Evolutionary conservation across 257 asterid species (phyloP).

Genomic region (Solanum medicagineum): DNA sequence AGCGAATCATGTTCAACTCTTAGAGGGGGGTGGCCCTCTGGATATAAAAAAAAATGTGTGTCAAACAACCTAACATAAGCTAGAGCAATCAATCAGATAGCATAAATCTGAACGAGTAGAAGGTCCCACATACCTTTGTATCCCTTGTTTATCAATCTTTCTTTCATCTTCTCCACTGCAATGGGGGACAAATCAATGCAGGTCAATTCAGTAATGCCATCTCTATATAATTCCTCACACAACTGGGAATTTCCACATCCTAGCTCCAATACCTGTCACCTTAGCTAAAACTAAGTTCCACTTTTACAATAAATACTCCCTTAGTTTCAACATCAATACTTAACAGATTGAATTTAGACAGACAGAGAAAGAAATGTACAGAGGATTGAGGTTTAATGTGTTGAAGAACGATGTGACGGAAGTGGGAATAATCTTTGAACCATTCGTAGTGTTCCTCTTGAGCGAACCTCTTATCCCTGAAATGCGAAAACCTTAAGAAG

Average conservation of each 20-base stretch:
- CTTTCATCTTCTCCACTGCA: conserved; percentile 81
- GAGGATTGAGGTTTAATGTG: conserved; percentile 44
- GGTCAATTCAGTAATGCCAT: conserved; percentile 70
- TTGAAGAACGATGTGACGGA: conserved; percentile 65
- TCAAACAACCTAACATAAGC: background rate
- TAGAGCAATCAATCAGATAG: background rate
- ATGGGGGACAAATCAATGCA: conserved; percentile 87
- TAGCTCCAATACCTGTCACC: conserved; percentile 66
- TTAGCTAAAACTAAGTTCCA: background rate
- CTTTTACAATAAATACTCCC: background rate
- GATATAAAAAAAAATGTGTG: background rate
- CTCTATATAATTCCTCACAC: conserved; percentile 61
- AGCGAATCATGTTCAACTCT: background rate
- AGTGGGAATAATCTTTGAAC: conserved; percentile 82
- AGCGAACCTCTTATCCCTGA: conserved; percentile 77
- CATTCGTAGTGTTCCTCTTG: conserved; percentile 97
- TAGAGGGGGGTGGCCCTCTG: background rate
- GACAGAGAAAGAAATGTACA: conserved; percentile 22
- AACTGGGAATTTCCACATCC: conserved; percentile 97
- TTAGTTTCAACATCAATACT: background rate
- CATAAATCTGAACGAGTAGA: background rate
- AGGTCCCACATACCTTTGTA: conserved; percentile 31
- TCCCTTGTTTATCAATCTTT: conserved; percentile 61
- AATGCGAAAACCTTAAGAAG: background rate
- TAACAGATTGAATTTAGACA: background rate